These are phyloP conservation scores for Aspergillus thermomutatus DNA, from an alignment of 2,329 filamentous ascomycete genomes.

Conservation along the genomic window DNA sequence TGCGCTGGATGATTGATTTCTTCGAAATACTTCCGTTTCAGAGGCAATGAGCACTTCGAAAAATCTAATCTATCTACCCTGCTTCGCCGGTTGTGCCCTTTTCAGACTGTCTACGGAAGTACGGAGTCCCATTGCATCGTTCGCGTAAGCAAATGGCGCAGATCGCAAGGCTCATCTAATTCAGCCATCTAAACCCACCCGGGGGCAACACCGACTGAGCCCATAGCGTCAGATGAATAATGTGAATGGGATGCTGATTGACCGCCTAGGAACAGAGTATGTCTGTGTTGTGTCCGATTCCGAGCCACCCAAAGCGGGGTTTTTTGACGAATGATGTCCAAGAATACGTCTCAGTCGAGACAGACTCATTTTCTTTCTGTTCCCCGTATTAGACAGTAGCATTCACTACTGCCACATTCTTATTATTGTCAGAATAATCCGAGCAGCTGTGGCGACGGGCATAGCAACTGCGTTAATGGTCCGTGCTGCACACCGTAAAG, in stretches of 20 bases:
- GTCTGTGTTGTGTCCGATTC: background rate
- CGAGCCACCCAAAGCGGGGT: background rate
- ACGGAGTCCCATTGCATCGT: background rate
- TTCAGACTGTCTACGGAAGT: background rate
- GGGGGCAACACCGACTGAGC: conserved; percentile 3
- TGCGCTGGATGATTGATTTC: background rate
- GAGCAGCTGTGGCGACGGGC: background rate
- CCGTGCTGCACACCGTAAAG: conserved; percentile 8
- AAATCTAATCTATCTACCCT: background rate
- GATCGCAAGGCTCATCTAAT: conserved; percentile 9
- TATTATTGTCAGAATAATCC: background rate
- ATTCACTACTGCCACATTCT: background rate
- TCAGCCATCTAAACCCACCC: background rate
- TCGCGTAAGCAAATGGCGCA: background rate
- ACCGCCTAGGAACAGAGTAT: background rate
- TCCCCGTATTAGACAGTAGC: too few species aligned
- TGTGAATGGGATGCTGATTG: background rate
- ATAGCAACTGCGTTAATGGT: conserved; percentile 5
- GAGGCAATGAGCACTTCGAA: background rate
- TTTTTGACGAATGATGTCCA: background rate
- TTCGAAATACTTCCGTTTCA: too few species aligned
- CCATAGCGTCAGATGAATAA: background rate
- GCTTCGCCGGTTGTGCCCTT: background rate
- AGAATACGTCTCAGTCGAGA: background rate
- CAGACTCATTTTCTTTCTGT: background rate